phyloP scores from a whole-genome alignment of 257 asterid genomes.

The Solanum dulcamara region DNA sequence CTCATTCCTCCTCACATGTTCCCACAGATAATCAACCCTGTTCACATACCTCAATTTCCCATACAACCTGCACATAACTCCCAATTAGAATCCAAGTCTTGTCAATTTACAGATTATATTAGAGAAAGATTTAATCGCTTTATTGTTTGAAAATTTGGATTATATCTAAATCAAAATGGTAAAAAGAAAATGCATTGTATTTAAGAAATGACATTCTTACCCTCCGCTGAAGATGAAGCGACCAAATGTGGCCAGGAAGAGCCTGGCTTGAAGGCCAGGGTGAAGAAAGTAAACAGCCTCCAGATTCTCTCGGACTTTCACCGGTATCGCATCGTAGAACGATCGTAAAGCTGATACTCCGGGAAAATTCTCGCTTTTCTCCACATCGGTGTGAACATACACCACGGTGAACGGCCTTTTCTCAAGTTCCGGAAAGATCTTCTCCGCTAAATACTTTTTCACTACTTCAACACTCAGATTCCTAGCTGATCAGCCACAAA shows the following conservation, averaged over 20 bases:
- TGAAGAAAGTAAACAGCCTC: conserved; percentile 62
- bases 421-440: conserved; percentile 37
- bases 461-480: conserved; percentile 38
- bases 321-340: conserved; percentile 62
- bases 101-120: not conserved
- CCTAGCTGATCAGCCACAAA: conserved; percentile 24
- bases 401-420: conserved; percentile 58
- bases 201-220: conserved; percentile 8
- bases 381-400: conserved; percentile 63
- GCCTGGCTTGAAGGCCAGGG: conserved; percentile 77
- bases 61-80: conserved; percentile 33
- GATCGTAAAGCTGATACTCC: conserved; percentile 57
- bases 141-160: not conserved
- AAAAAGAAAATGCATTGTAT: not conserved
- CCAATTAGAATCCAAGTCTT: not conserved
- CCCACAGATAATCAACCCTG: conserved; percentile 71
- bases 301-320: conserved; percentile 28
- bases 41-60: conserved; percentile 58
- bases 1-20: conserved; percentile 48
- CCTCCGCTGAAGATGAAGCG: conserved; percentile 56
- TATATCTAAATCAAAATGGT: not conserved
- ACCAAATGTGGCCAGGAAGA: conserved; percentile 77
- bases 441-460: conserved; percentile 55
- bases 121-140: not conserved
- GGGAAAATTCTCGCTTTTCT: conserved; percentile 43